Conservation (phyloP, 139 green algal species). For the Dunaliella primolecta region DNA sequence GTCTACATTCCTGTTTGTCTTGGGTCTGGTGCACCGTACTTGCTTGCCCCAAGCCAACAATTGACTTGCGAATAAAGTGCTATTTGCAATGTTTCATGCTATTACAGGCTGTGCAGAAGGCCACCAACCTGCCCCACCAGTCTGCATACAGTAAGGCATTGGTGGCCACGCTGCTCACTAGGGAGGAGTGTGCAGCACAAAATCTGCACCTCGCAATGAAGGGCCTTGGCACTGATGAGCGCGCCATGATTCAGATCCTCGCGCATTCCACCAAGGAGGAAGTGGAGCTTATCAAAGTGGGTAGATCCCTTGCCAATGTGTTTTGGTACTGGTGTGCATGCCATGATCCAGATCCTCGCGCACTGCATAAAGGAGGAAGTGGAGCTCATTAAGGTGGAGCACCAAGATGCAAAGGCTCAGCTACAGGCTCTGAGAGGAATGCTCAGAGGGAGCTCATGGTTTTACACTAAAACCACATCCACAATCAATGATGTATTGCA, state of each 20-base stretch:
- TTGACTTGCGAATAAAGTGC: too few relatives aligned
- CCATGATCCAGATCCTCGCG: not conserved
- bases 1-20: too few relatives aligned
- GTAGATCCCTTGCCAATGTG: not conserved
- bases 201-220: not conserved
- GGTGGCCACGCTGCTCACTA: not conserved
- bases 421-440: too few relatives aligned
- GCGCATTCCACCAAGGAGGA: not conserved
- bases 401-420: too few relatives aligned
- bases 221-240: not conserved
- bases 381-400: not conserved
- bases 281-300: not conserved
- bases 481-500: too few relatives aligned
- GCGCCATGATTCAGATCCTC: not conserved
- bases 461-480: too few relatives aligned
- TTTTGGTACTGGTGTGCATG: not conserved
- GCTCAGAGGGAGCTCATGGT: too few relatives aligned
- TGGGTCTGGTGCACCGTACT: too few relatives aligned
- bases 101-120: not conserved
- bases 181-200: not conserved
- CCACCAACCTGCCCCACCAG: not conserved
- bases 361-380: not conserved
- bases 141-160: not conserved
- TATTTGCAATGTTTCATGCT: too few relatives aligned
- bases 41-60: too few relatives aligned